Evolutionary conservation across 1,284 basidiomycete species (phyloP).

Genomic region (Vanrija sp.): DNA sequence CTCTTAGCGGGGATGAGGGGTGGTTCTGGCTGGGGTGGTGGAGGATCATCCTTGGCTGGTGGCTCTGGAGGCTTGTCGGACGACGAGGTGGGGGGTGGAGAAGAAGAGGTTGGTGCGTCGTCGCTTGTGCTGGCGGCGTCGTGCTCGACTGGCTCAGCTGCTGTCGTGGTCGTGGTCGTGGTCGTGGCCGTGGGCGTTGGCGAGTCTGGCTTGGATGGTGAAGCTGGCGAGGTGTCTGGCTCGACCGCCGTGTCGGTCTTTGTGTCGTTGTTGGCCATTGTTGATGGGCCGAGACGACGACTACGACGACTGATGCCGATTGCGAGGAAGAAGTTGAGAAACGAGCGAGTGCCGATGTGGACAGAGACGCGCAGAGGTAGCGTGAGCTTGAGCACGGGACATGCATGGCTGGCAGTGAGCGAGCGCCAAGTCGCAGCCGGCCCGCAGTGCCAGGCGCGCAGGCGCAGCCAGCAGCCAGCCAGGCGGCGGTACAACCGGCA

Average conservation of each 20-base stretch:
- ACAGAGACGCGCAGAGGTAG: no score
- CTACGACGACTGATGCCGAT: no score
- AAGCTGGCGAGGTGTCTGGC: neutral
- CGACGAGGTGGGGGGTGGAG: neutral
- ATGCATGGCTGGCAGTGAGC: no score
- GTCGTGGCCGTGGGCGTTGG: neutral
- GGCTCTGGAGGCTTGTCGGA: conserved; percentile 2
- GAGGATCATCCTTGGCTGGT: neutral
- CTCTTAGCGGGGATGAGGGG: conserved; percentile 19
- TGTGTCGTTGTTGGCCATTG: no score
- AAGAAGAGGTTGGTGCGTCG: neutral
- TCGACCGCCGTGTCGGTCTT: neutral
- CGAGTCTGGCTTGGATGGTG: neutral
- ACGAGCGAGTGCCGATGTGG: no score
- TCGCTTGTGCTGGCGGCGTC: neutral
- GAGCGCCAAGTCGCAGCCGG: no score
- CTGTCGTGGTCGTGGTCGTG: neutral
- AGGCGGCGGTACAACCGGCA: no score
- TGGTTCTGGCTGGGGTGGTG: conserved; percentile 1
- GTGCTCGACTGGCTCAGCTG: neutral
- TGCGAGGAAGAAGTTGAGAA: no score
- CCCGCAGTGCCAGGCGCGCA: no score
- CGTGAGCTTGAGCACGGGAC: no score
- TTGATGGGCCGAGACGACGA: no score
- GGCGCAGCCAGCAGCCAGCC: no score